phyloP scores from a whole-genome alignment of 106 monocot genomes.

The Posidonia australis region DNA sequence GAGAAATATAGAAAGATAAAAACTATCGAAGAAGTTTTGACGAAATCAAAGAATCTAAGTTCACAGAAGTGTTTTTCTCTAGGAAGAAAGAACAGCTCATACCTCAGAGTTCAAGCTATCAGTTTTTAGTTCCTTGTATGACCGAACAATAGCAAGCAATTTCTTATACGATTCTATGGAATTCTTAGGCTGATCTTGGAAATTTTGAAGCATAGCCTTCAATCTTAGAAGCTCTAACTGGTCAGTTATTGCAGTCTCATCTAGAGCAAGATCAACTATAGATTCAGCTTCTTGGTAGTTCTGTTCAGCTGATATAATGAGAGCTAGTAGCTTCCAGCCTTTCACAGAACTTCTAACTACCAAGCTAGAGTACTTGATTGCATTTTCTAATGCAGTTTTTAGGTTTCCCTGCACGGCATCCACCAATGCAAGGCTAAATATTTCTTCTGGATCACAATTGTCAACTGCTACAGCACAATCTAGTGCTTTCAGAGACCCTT shows the following conservation, averaged over 20 bases:
- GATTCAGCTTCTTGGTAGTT: slow-evolving; percentile 48
- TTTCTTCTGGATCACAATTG: slow-evolving; percentile 42
- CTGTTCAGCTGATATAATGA: slow-evolving; percentile 44
- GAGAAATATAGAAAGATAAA: slow-evolving; percentile 9
- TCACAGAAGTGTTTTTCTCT: too few species aligned
- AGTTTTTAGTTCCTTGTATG: slow-evolving; percentile 25
- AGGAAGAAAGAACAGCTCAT: background rate
- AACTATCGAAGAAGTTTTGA: too few species aligned
- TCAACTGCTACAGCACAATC: slow-evolving; percentile 28
- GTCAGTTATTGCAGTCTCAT: slow-evolving; percentile 38
- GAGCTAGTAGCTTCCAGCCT: slow-evolving; percentile 71
- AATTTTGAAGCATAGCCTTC: slow-evolving; percentile 55
- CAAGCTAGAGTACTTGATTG: slow-evolving; percentile 40
- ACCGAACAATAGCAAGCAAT: slow-evolving; percentile 47
- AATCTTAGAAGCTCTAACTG: slow-evolving; percentile 45
- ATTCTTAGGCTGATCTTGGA: slow-evolving; percentile 38
- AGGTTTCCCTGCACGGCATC: slow-evolving; percentile 48
- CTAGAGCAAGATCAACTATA: slow-evolving; percentile 59
- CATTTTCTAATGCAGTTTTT: slow-evolving; percentile 35
- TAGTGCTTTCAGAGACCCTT: slow-evolving; percentile 32
- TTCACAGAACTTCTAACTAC: slow-evolving; percentile 43
- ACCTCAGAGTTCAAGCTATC: slow-evolving; percentile 21
- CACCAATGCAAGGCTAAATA: slow-evolving; percentile 49
- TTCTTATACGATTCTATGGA: slow-evolving; percentile 57
- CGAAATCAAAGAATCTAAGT: background rate